These are phyloP conservation scores for Hawksworthiomyces lignivorus DNA, from an alignment of 2,329 filamentous ascomycete genomes.

Conservation along the genomic window DNA sequence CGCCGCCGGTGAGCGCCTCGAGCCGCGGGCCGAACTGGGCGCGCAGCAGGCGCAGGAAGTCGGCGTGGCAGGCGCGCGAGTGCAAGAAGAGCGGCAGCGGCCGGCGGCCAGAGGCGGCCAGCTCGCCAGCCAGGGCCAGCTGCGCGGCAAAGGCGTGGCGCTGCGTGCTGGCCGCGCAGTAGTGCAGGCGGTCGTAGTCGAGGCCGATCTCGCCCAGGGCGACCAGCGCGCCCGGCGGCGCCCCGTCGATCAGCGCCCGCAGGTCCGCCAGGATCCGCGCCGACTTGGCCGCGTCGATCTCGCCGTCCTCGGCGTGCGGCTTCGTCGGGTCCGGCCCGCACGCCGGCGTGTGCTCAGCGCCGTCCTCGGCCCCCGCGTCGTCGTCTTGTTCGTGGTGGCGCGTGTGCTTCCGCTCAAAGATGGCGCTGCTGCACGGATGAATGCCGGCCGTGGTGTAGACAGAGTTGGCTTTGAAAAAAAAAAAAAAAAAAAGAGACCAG, in stretches of 20 bases:
- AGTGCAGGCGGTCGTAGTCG: conserved; percentile 87
- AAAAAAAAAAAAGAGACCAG: conserved; percentile 3
- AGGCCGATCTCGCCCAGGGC: conserved; percentile 94
- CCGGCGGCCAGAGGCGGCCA: conserved; percentile 39
- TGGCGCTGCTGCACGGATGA: conserved; percentile 79
- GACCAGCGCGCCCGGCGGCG: conserved; percentile 45
- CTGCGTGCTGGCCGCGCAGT: conserved; percentile 72
- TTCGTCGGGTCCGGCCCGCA: conserved; percentile 45
- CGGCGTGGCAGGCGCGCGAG: conserved; percentile 75
- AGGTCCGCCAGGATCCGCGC: conserved; percentile 50
- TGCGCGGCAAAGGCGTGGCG: conserved; percentile 79
- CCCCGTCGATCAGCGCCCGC: conserved; percentile 53
- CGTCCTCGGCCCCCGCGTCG: conserved; percentile 25
- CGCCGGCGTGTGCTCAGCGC: conserved; percentile 36
- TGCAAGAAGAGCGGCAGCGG: conserved; percentile 88
- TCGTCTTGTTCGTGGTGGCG: conserved; percentile 37
- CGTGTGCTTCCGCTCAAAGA: conserved; percentile 55
- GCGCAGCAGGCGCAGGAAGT: conserved; percentile 70
- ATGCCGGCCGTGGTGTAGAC: conserved; percentile 91
- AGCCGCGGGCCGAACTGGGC: conserved; percentile 49
- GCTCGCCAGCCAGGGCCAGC: conserved; percentile 63
- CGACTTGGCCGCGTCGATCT: conserved; percentile 34
- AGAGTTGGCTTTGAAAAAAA: conserved; percentile 51
- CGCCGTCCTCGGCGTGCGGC: conserved; percentile 39
- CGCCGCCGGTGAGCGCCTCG: conserved; percentile 58